Conservation (phyloP, 106 monocot genomes). For the Chionographis japonica region DNA sequence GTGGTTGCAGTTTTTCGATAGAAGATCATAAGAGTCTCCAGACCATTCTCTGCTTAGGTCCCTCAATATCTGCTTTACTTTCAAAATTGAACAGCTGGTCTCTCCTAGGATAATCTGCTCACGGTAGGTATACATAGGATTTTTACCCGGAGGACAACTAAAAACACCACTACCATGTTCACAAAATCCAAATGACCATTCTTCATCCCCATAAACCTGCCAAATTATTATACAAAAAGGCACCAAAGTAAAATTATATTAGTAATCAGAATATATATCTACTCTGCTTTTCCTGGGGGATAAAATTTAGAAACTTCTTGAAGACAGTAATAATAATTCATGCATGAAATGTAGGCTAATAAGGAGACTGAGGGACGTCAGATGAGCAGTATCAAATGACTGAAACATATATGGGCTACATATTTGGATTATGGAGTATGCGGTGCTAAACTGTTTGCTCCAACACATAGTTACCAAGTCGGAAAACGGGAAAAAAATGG, state of each 20-base stretch:
- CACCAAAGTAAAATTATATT: neutral
- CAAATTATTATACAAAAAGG: neutral
- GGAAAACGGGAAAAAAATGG: too few species aligned
- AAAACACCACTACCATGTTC: conserved; percentile 85
- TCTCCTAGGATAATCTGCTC: conserved; percentile 78
- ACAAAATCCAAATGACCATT: conserved; percentile 98
- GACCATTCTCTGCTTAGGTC: conserved; percentile 87
- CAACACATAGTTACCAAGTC: too few species aligned
- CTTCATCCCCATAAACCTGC: conserved; percentile 90
- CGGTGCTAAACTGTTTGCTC: too few species aligned
- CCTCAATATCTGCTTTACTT: conserved; percentile 78
- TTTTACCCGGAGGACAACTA: conserved; percentile 75
- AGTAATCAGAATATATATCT: neutral
- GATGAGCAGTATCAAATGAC: too few species aligned
- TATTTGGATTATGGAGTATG: too few species aligned
- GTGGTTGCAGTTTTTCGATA: conserved; percentile 91
- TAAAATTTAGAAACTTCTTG: too few species aligned
- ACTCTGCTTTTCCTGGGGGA: too few species aligned
- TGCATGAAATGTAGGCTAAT: too few species aligned
- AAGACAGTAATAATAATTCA: too few species aligned
- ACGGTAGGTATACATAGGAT: conserved; percentile 94
- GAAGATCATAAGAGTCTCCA: conserved; percentile 79
- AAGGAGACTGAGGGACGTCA: too few species aligned
- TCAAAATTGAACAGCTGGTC: conserved; percentile 46
- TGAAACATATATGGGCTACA: too few species aligned